Conservation (phyloP, 345 rosid species). For the Eucalyptus shirleyi region DNA sequence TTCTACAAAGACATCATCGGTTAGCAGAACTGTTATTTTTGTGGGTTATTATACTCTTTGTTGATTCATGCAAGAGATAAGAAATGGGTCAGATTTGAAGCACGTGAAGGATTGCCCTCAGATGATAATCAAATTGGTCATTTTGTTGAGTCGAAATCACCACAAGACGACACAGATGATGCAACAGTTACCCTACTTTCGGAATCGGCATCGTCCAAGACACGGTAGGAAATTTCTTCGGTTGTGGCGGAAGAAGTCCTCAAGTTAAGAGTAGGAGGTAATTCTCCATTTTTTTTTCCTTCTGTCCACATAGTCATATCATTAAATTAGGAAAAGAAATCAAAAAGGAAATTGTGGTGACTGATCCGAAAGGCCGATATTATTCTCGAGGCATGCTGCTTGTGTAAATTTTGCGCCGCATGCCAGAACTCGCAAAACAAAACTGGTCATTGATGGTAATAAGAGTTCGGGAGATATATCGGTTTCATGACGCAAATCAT, state of each 20-base stretch:
- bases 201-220: background rate
- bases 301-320: background rate
- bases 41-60: slow-evolving; percentile 45
- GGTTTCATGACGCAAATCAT: background rate
- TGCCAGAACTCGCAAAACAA: background rate
- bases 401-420: background rate
- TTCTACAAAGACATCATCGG: background rate
- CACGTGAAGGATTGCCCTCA: background rate
- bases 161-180: slow-evolving; percentile 31
- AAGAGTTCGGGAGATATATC: background rate
- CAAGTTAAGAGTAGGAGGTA: slow-evolving; percentile 10
- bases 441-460: background rate
- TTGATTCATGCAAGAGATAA: slow-evolving; percentile 31
- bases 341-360: background rate
- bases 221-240: background rate
- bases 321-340: background rate
- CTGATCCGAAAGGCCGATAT: background rate
- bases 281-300: background rate
- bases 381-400: background rate
- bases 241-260: slow-evolving; percentile 1
- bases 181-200: slow-evolving; percentile 33
- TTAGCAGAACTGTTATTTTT: slow-evolving; percentile 37
- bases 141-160: background rate
- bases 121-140: background rate
- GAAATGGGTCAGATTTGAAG: slow-evolving; percentile 30